Evolutionary conservation across 148 eudicot genomes (phyloP), one percentile per base, ranked within the genome.

Genomic region (Vaccinium corymbosum): DNA sequence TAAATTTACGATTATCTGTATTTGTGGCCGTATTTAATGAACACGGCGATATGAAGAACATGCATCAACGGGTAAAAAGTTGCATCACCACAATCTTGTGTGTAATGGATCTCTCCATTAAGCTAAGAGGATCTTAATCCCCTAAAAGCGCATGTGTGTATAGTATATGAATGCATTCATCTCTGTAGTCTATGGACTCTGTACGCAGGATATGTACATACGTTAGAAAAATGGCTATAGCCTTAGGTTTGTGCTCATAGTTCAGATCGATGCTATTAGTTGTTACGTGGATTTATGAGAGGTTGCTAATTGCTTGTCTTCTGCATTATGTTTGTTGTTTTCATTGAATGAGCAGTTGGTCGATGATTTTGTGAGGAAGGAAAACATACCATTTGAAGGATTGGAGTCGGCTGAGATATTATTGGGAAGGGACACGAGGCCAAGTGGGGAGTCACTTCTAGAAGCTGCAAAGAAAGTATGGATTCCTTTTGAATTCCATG

Each of bases 381-480:
- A 94, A 89, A 81, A 83, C 61, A 93, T 97, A 83, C 83, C 83
- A 27, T 87, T 93, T 85, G 92, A 89, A 74, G 91, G 88, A 85
- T 85, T 80, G 52, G 70, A 35, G 59, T 74, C 82, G 17, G 93
- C 92, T 16, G 94, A 90, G 88, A 82, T 97, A 46, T 85, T 97
- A 42, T 84, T 97, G 85, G 99, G 95, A 85, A 93, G 99, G 90
- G 99, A 97, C 87, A 94, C 99, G 4, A 92, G 98, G 88, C 99
- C 99, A 38, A 97, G 99, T 81, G 99, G 99, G 75, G 91, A 89
- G 87, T 86, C 90, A 83, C 96, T 94, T 78, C 84, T 94, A 35
- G 94, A 94, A 70, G 99, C 97, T 81, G 99, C 95, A 81, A 97
- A 93, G 86, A 92, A 92, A 88, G 99, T 94, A 93, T 76, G 74